Base-by-base conservation (phyloP, 2,329 filamentous ascomycete genomes). In the Leptosphaerulina australis region DNA sequence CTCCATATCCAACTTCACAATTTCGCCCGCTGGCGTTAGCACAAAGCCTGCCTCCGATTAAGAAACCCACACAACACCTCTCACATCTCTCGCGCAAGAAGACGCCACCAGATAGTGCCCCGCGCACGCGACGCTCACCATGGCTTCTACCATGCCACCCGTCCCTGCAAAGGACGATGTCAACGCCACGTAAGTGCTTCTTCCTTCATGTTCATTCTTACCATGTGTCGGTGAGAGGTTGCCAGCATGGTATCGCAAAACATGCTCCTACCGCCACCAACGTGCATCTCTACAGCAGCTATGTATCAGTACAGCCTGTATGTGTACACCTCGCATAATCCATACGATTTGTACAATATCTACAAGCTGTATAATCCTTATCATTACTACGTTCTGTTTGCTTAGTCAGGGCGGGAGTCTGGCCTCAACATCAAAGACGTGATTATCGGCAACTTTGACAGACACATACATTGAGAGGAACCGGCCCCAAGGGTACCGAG, bases 161-260 rank as follows among this genome's bases (percentile, higher is more conserved):
- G 73, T 80, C 44, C 79, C 79, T 51, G 77, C 78, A 59, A 82
- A 81, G 73, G 81, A 83, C 69, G 81, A 83, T 68, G 74, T 86
- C 26, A 77, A 80, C 37, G 81, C 81, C 71, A 87, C 84, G 83
- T 85, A 73, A 76, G 83, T 79, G 31, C 22, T 28, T 39, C 15
- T n/a, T 45, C 10, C 26, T 26, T 25, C n/a, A 12, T 21, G 10
- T 44, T 38, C 14, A 24, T 9, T 37, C 33, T 31, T 43, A 17
- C 25, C 26, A 9, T 30, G 10, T 22, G 4, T 43, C 21, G 10
- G 15, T 7, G 15, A 40, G 17, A 21, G n/a, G 2, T 22, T 14
- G 9, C 8, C 15, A 33, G 30, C 30, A 33, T 2, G 3, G 9
- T 17, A 7, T 2, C 9, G 14, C 15, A 10, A 17, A 33, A 8